phyloP scores from a whole-genome alignment of 306 rosid species.

The Betula pendula region DNA sequence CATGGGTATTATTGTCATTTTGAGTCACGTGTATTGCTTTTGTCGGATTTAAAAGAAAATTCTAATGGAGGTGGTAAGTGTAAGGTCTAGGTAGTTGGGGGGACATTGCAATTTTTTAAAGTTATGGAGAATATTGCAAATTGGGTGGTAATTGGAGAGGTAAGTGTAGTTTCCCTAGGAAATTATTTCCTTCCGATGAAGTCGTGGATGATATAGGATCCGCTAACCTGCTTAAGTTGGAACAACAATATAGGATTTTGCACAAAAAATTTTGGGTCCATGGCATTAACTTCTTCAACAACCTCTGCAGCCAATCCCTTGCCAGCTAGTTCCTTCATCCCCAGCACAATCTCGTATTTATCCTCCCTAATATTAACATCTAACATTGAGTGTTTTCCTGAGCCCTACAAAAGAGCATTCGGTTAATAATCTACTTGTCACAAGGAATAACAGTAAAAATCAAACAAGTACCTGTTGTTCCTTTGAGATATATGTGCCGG shows the following conservation, averaged over 20 bases:
- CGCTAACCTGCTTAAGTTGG: slow-evolving; percentile 88
- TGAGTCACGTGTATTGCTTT: too few species aligned
- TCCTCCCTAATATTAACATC: slow-evolving; percentile 54
- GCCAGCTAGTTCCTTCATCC: slow-evolving; percentile 85
- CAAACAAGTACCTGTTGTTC: slow-evolving; percentile 67
- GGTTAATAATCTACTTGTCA: slow-evolving; percentile 28
- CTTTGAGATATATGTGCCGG: slow-evolving; percentile 36
- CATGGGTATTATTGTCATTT: too few species aligned
- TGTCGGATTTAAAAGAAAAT: too few species aligned
- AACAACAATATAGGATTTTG: slow-evolving; percentile 80
- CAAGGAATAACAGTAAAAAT: slow-evolving; percentile 18
- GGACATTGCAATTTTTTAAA: too few species aligned
- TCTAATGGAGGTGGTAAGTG: too few species aligned
- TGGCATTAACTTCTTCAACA: slow-evolving; percentile 69
- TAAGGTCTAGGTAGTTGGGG: too few species aligned
- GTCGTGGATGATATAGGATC: slow-evolving; percentile 21
- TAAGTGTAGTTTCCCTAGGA: too few species aligned
- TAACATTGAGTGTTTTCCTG: slow-evolving; percentile 46
- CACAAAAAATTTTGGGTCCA: slow-evolving; percentile 74
- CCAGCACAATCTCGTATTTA: slow-evolving; percentile 79
- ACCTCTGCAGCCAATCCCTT: slow-evolving; percentile 94
- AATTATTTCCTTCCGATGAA: neutral
- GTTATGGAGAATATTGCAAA: too few species aligned
- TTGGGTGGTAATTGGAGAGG: too few species aligned
- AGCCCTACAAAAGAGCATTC: slow-evolving; percentile 49